Percentiles rank a stretch among this genome's conserved stretches.
phyloP scores from a whole-genome alignment of 495 filamentous ascomycete genomes.

The Chaetomium cochliodes region DNA sequence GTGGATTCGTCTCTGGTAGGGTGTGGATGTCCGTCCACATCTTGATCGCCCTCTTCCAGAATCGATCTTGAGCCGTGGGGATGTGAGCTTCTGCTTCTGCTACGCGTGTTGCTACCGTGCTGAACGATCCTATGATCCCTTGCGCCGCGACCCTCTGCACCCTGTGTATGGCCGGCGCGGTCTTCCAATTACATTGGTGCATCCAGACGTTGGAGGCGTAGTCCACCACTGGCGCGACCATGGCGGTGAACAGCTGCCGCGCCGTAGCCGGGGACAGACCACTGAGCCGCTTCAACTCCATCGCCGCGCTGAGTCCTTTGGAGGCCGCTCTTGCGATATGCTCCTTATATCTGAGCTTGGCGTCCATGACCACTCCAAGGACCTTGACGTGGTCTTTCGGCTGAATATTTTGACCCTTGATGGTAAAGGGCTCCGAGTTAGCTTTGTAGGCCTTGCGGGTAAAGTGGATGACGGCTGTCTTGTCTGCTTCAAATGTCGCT shows the following conservation, averaged over 20 bases:
- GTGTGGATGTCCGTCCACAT: too few relatives aligned
- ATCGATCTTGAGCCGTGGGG: too few relatives aligned
- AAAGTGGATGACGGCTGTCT: background rate
- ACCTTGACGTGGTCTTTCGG: background rate
- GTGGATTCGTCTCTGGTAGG: too few relatives aligned
- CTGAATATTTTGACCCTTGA: background rate
- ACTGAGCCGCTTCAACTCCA: background rate
- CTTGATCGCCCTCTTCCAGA: too few relatives aligned
- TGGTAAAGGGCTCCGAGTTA: background rate
- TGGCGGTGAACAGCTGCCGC: background rate
- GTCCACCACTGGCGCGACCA: background rate
- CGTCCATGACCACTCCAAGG: conserved; percentile 1
- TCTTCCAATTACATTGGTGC: background rate
- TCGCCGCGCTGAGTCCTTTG: background rate
- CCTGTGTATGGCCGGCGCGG: too few relatives aligned
- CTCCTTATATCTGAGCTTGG: background rate
- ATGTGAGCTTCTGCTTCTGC: too few relatives aligned
- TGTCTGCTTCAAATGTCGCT: background rate
- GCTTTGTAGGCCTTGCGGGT: background rate
- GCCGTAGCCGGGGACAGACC: background rate
- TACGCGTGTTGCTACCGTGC: background rate
- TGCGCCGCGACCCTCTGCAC: too few relatives aligned
- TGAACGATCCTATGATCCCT: too few relatives aligned
- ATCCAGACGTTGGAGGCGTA: background rate
- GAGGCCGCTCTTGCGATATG: background rate